A percentile compares a stretch with the other conserved stretches of the same genome.
phyloP scores from a whole-genome alignment of 169 alveolate species.

The Eimeria brunetti region DNA sequence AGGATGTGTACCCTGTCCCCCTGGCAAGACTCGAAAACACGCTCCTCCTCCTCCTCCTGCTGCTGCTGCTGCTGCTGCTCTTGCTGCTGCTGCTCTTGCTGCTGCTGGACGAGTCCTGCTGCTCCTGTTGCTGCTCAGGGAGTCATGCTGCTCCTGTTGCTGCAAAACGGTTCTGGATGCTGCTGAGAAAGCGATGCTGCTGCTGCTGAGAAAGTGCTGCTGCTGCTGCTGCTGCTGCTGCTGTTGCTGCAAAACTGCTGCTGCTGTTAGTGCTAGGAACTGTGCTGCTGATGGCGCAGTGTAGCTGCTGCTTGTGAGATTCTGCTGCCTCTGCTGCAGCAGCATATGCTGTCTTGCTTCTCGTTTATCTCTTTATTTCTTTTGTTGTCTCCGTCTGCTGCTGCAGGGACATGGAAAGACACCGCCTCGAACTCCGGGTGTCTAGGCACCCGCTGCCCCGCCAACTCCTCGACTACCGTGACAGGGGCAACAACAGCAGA shows the following conservation, averaged over 20 bases:
- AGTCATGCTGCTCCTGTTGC: too few relatives aligned
- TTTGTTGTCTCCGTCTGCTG: not conserved
- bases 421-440: constrained; percentile 69
- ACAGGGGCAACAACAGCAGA: constrained; percentile 44
- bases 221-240: too few relatives aligned
- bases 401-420: constrained; percentile 63
- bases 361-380: too few relatives aligned
- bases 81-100: too few relatives aligned
- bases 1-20: constrained; percentile 70
- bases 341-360: not conserved
- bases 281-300: not conserved
- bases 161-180: too few relatives aligned
- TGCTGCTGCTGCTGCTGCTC: not conserved
- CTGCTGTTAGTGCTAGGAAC: too few relatives aligned
- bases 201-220: not conserved
- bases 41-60: too few relatives aligned
- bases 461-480: constrained; percentile 58
- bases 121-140: too few relatives aligned
- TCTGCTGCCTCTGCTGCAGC: not conserved
- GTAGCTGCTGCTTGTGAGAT: not conserved
- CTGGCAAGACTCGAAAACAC: too few relatives aligned
- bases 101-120: too few relatives aligned
- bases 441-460: constrained; percentile 40
- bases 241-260: too few relatives aligned
- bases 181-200: too few relatives aligned